Evolutionary conservation across 2,329 filamentous ascomycete genomes (phyloP).

Genomic region (Paraphoma chrysanthemicola): DNA sequence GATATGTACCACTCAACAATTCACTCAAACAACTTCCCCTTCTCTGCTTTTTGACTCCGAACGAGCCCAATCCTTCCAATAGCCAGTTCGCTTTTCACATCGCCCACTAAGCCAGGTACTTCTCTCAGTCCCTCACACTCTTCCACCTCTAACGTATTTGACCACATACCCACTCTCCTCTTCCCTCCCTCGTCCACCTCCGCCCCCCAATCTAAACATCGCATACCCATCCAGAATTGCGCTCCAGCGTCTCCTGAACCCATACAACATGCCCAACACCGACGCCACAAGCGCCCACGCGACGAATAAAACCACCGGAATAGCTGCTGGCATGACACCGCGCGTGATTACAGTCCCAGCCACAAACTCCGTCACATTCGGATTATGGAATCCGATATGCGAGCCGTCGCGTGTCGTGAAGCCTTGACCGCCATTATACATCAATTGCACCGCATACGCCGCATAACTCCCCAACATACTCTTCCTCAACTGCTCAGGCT

Average conservation of each 20-base stretch:
- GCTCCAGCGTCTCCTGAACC: conserved; percentile 11
- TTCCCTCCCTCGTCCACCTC: background rate
- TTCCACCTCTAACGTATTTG: conserved; percentile 1
- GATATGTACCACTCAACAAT: too few species aligned
- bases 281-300: conserved; percentile 6
- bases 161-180: background rate
- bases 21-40: background rate
- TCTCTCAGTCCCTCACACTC: background rate
- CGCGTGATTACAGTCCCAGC: conserved; percentile 3
- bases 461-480: conserved; percentile 6
- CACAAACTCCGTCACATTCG: conserved; percentile 5
- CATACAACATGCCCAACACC: conserved; percentile 3
- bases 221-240: conserved; percentile 14
- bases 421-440: conserved; percentile 12
- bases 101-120: conserved; percentile 6
- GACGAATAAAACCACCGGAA: conserved; percentile 3
- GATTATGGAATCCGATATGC: background rate
- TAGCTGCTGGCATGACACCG: conserved; percentile 2
- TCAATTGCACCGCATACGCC: conserved; percentile 7
- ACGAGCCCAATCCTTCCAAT: conserved; percentile 8
- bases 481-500: conserved; percentile 2
- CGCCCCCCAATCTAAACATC: conserved; percentile 6
- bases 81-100: background rate
- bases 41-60: background rate
- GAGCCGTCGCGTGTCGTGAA: conserved; percentile 5